Evolutionary conservation across 257 asterid genomes (phyloP), one percentile per base, ranked within the genome.

Genomic region (Capsicum baccatum): DNA sequence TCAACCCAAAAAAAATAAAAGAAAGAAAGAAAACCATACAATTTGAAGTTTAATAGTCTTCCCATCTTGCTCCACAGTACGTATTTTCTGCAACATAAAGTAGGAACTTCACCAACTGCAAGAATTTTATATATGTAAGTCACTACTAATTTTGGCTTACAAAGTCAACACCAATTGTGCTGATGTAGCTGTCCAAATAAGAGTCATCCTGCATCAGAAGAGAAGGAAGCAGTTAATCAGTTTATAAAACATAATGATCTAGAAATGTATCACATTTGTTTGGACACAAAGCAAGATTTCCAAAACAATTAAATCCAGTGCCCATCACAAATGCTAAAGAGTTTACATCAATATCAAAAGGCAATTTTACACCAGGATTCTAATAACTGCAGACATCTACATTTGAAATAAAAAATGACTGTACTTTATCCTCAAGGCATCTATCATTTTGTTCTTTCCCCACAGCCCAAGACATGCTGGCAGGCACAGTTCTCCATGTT

Each of bases 151-250:
- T 79, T 84, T 26, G 84, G 16, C 97, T 94, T 89, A 94, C 98
- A 89, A 94, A 94, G 90, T 94, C 98, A n/a, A 94, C 98, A 85
- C 98, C 97, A 87, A 94, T 94, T 76, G 97, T 94, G 89, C 97
- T 93, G 87, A 94, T 94, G 91, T 93, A 94, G 89, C 97, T 94
- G 85, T 94, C 98, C 90, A 94, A 88, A 83, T 94, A 93, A 13
- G 97, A 94, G 87, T 94, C 97, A 68, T 94, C 97, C 97, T 94
- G 94, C 71, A 83, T 13, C 81, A 82, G n/a, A 66, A 50, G 59
- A 82, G 14, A 48, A 13, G 14, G 59, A 82, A 82, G 11, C 16
- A 63, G 62, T 55, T 9, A 66, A 70, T 66, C 73, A 64, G 66
- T 21, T 21, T 48, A 84, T 54, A 58, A 76, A 48, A 70, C 58